Percentiles rank a stretch among this genome's conserved stretches.
These are phyloP conservation scores for Psilocybe azurescens DNA, from an alignment of 768 basidiomycete species.

Conservation along the genomic window DNA sequence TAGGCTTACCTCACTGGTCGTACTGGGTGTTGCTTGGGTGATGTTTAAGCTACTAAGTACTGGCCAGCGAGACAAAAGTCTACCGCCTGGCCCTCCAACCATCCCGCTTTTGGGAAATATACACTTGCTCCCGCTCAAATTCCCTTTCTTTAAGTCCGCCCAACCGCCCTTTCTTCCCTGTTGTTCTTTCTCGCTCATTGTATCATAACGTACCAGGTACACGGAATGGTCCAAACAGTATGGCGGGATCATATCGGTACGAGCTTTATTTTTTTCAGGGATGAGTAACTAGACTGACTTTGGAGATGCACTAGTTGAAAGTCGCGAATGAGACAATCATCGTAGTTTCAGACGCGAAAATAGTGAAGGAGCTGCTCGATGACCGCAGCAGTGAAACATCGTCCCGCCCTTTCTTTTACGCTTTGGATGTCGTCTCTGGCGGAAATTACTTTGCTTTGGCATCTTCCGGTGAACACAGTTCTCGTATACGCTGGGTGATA, in stretches of 20 bases:
- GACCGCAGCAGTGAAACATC: background rate
- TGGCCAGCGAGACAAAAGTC: too few relatives aligned
- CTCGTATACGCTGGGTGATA: too few relatives aligned
- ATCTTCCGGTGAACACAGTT: background rate
- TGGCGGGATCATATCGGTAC: background rate
- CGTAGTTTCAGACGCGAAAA: background rate
- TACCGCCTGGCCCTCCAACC: too few relatives aligned
- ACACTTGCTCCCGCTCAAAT: too few relatives aligned
- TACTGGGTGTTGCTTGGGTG: too few relatives aligned
- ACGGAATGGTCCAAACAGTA: background rate
- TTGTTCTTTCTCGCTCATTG: background rate
- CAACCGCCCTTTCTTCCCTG: rapidly evolving
- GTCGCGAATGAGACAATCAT: background rate
- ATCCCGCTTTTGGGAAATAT: too few relatives aligned
- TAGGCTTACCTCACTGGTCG: too few relatives aligned
- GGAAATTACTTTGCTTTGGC: background rate
- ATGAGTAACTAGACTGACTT: background rate
- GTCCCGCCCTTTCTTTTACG: background rate
- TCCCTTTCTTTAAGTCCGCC: background rate
- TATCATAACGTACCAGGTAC: background rate
- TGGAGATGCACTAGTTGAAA: background rate
- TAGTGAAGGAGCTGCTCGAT: background rate
- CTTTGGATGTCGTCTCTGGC: background rate
- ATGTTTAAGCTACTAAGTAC: too few relatives aligned
- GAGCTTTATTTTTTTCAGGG: background rate